Evolutionary conservation across 148 eudicot species (phyloP).

Genomic region (Chenopodium album): DNA sequence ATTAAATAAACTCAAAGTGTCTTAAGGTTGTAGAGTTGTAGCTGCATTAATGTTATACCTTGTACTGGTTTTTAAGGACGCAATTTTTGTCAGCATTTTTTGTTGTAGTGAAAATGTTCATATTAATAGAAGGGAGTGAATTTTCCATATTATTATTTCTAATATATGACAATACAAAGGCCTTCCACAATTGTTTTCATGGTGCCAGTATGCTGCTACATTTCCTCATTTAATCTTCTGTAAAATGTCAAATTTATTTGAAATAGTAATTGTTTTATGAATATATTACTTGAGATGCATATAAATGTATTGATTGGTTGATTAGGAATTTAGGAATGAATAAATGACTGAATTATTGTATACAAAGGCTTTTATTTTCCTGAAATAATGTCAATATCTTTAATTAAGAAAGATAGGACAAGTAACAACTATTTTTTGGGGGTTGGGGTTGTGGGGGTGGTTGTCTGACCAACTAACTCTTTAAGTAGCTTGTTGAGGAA

Average conservation of each 20-base stretch:
- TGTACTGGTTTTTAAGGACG: no score
- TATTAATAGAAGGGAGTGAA: background rate
- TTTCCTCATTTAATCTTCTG: background rate
- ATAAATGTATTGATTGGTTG: background rate
- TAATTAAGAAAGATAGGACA: no score
- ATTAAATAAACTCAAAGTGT: slow-evolving; percentile 12
- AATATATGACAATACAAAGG: background rate
- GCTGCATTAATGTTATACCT: background rate
- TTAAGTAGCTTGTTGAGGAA: background rate
- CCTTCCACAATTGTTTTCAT: background rate
- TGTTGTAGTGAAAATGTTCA: background rate
- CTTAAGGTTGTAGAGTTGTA: slow-evolving; percentile 6
- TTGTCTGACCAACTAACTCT: background rate
- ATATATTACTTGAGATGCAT: background rate
- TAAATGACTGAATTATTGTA: background rate
- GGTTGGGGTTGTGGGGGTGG: background rate
- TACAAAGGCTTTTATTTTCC: background rate
- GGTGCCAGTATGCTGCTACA: background rate
- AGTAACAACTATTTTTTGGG: no score
- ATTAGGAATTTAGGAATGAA: background rate
- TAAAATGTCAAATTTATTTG: background rate
- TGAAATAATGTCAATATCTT: background rate
- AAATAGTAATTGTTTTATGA: background rate
- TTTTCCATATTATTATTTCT: background rate
- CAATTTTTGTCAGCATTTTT: background rate